Evolutionary conservation across 1,284 basidiomycete species (phyloP).

Genomic region (Xanthoconium separans): DNA sequence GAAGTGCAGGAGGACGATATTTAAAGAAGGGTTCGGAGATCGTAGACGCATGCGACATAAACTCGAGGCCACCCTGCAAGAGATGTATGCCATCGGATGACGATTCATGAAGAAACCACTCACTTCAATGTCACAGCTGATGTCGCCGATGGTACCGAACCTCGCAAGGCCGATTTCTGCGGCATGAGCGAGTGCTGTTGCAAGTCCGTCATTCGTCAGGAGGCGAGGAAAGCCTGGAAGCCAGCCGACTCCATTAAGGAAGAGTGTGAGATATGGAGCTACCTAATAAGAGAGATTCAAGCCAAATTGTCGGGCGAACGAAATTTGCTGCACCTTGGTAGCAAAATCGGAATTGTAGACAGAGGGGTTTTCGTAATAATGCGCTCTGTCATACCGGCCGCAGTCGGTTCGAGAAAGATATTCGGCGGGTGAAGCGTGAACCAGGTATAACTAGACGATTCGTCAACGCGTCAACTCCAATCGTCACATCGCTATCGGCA

Average conservation of each 20-base stretch:
- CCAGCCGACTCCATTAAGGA: slow-evolving; percentile 89
- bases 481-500: neutral
- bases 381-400: slow-evolving; percentile 54
- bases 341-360: slow-evolving; percentile 69
- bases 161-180: slow-evolving; percentile 51
- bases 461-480: slow-evolving; percentile 12
- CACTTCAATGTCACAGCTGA: slow-evolving; percentile 83
- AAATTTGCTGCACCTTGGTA: slow-evolving; percentile 47
- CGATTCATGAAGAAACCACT: slow-evolving; percentile 8
- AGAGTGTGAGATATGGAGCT: slow-evolving; percentile 79
- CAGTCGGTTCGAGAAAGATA: slow-evolving; percentile 66
- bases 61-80: slow-evolving; percentile 77
- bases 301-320: neutral
- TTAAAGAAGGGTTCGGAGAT: slow-evolving; percentile 74
- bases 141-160: slow-evolving; percentile 76
- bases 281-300: slow-evolving; percentile 46
- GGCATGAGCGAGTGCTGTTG: slow-evolving; percentile 50
- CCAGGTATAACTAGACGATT: slow-evolving; percentile 65
- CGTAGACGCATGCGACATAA: slow-evolving; percentile 73
- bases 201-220: slow-evolving; percentile 68
- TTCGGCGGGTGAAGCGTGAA: slow-evolving; percentile 68
- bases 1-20: slow-evolving; percentile 42
- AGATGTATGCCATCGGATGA: neutral
- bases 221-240: slow-evolving; percentile 72
- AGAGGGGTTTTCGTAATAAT: slow-evolving; percentile 73